Base-by-base conservation (phyloP, 495 filamentous ascomycete species). In the Collariella sp. region DNA sequence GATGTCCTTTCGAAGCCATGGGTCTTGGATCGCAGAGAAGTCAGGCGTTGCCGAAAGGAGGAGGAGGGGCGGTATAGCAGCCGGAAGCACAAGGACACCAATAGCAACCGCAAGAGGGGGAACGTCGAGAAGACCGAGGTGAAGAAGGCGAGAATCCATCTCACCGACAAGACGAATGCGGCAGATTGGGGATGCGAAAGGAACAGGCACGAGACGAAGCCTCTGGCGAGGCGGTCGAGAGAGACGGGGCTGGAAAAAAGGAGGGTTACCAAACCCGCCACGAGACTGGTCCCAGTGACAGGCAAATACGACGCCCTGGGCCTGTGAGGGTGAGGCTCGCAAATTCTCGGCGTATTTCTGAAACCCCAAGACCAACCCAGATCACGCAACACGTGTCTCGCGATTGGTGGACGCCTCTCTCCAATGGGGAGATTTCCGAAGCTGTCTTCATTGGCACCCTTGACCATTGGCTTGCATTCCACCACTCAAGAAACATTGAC, bases 1-100 rank as follows among this genome's bases (percentile, higher is more conserved):
- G 76, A 86, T 9, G 74, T 89, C 7, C 75, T 97, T 24, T 70
- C 70, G 10, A 70, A 69, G 50, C 87, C 88, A 7, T 95, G 90
- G 90, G 58, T 75, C 11, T 48, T 94, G 20, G 69, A 67, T 5
- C 68, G 66, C 5, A 73, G 69, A 49, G 76, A 88, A 57, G 62
- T 85, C 9, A 72, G 73, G 52, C 64, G 62, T 54, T 78, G 86
- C 51, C 71, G 73, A 40, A 70, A 60, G 43, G 79, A 80, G 61
- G 74, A 73, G 44, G 68, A 76, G 55, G 67, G 65, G 4, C 23
- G 38, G 12, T 9, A 12, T 11, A 20, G 18, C 15, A 65, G 55
- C 34, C 60, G 70, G 20, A 67, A 67, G 50, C 61, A 65, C 7
- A 63, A 72, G 35, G 73, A 71, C 44, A 73, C 46, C 19, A n/a